Conservation (phyloP, 805 yeast genomes). For the Yarrowia alimentaria region DNA sequence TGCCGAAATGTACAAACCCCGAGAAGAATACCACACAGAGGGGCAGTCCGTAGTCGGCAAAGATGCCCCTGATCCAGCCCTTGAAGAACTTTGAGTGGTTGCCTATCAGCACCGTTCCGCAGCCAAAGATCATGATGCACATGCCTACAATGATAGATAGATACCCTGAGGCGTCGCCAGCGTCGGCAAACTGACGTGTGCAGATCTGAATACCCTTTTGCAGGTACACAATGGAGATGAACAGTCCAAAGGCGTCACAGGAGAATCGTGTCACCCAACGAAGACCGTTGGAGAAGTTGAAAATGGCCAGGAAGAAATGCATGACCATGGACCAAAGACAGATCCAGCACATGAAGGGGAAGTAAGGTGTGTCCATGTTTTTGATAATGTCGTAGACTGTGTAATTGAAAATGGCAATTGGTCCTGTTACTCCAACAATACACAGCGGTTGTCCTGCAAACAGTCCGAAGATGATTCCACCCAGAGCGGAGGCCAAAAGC, state of each 20-base stretch:
- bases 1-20: constrained; percentile 91
- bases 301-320: constrained; percentile 69
- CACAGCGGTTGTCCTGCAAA: constrained; percentile 89
- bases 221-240: constrained; percentile 81
- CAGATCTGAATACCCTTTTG: constrained; percentile 88
- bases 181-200: constrained; percentile 59
- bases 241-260: constrained; percentile 90
- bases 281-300: constrained; percentile 65
- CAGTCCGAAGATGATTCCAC: constrained; percentile 83
- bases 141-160: constrained; percentile 73
- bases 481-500: constrained; percentile 77
- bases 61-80: constrained; percentile 59
- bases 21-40: constrained; percentile 82
- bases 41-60: constrained; percentile 87
- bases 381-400: constrained; percentile 74
- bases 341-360: constrained; percentile 95
- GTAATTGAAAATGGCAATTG: constrained; percentile 85
- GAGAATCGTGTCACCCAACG: constrained; percentile 75
- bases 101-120: constrained; percentile 46
- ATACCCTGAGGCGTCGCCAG: constrained; percentile 52
- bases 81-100: constrained; percentile 59
- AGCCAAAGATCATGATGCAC: constrained; percentile 75
- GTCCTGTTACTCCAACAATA: constrained; percentile 97
- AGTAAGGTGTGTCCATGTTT: constrained; percentile 54
- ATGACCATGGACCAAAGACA: constrained; percentile 86